Evolutionary conservation across 768 basidiomycete species (phyloP).

Genomic region (Clitopilus hobsonii): DNA sequence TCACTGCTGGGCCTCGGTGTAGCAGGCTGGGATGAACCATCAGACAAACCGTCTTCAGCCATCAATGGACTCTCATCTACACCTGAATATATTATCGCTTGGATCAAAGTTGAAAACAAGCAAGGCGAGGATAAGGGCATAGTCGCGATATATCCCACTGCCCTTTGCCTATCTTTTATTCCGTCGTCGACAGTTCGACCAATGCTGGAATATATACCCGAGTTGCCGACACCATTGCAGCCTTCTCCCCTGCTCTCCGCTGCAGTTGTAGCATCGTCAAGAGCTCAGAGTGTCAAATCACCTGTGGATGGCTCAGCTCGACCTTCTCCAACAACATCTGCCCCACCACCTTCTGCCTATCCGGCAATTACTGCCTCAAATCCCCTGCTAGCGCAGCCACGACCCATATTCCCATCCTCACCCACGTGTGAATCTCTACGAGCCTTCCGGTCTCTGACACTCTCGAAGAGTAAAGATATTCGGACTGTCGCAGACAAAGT

Average conservation of each 20-base stretch:
- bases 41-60: background rate
- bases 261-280: constrained; percentile 2
- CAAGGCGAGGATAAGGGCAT: constrained; percentile 81
- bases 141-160: constrained; percentile 65
- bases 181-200: constrained; percentile 26
- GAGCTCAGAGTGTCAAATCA: background rate
- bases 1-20: constrained; percentile 62
- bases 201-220: constrained; percentile 53
- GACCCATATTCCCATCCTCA: constrained; percentile 26
- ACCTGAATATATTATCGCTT: constrained; percentile 50
- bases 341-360: background rate
- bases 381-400: constrained; percentile 8
- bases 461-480: constrained; percentile 46
- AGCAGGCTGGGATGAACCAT: constrained; percentile 39
- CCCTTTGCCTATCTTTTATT: constrained; percentile 50
- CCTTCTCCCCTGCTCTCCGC: constrained; percentile 33
- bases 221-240: constrained; percentile 60
- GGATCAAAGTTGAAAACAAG: constrained; percentile 71
- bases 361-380: constrained; percentile 3
- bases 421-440: constrained; percentile 25
- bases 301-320: constrained; percentile 5
- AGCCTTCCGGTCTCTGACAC: constrained; percentile 47
- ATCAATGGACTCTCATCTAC: constrained; percentile 5
- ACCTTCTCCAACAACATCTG: constrained; percentile 7
- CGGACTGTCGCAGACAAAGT: constrained; percentile 55